Conservation (phyloP, 2,329 filamentous ascomycete species). For the Fragosphaeria purpurea region DNA sequence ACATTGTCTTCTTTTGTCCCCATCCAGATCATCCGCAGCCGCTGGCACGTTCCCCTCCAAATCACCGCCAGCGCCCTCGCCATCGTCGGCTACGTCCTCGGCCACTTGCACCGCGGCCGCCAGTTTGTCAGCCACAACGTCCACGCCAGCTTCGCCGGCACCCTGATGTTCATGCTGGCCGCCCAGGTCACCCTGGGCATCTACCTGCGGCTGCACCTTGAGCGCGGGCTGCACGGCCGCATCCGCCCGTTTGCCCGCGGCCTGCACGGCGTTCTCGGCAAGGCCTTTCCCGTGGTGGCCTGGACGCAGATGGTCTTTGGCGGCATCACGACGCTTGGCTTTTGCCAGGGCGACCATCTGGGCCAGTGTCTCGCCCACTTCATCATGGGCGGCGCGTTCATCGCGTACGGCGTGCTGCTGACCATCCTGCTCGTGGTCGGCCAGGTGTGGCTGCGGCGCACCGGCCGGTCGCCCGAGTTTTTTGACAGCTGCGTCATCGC, state of each 20-base stretch:
- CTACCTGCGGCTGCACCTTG: constrained; percentile 83
- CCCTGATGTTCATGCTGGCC: constrained; percentile 69
- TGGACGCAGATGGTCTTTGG: constrained; percentile 97
- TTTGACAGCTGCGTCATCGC: constrained; percentile 89
- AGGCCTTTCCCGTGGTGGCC: constrained; percentile 71
- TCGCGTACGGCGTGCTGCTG: constrained; percentile 82
- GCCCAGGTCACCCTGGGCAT: constrained; percentile 69
- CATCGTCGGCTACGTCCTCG: constrained; percentile 78
- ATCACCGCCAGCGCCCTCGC: constrained; percentile 64
- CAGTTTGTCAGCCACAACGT: constrained; percentile 68
- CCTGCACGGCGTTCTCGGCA: constrained; percentile 73
- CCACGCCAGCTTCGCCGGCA: constrained; percentile 70
- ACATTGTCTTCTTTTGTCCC: not conserved
- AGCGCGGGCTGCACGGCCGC: constrained; percentile 65
- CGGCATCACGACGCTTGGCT: constrained; percentile 82
- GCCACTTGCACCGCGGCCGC: constrained; percentile 81
- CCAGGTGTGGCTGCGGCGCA: constrained; percentile 73
- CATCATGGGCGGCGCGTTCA: constrained; percentile 97
- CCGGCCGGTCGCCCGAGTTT: constrained; percentile 88
- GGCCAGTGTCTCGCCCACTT: constrained; percentile 95
- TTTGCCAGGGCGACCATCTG: constrained; percentile 82
- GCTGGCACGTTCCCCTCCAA: constrained; percentile 92
- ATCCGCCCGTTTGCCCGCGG: constrained; percentile 64
- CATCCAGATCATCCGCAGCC: constrained; percentile 68
- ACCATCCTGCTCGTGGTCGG: constrained; percentile 81